Evolutionary conservation across 768 basidiomycete genomes (phyloP).

Genomic region (Termitomyces sp.): DNA sequence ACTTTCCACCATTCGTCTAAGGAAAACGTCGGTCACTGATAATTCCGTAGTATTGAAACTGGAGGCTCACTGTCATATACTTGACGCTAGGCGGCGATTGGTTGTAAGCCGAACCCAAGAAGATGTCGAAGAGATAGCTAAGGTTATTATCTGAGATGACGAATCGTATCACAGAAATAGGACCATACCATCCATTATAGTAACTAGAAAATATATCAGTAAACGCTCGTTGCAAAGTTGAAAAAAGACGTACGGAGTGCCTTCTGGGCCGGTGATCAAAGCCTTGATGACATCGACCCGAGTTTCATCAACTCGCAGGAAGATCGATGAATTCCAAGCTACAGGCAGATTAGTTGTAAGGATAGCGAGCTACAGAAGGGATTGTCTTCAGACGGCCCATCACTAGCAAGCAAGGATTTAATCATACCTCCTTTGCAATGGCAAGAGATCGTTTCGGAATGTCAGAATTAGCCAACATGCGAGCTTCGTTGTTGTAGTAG

Average conservation of each 20-base stretch:
- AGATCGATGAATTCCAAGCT: slow-evolving; percentile 92
- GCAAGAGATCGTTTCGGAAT: slow-evolving; percentile 90
- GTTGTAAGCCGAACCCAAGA: slow-evolving; percentile 87
- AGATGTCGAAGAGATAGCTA: slow-evolving; percentile 77
- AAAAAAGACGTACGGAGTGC: slow-evolving; percentile 69
- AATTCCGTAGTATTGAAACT: not conserved
- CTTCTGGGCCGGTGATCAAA: slow-evolving; percentile 89
- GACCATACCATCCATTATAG: slow-evolving; percentile 82
- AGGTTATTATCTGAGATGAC: not conserved
- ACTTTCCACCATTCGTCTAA: slow-evolving; percentile 85
- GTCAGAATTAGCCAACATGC: slow-evolving; percentile 79
- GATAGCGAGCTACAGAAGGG: slow-evolving; percentile 67
- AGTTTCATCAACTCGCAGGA: slow-evolving; percentile 88
- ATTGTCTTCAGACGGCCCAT: not conserved
- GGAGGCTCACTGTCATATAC: slow-evolving; percentile 56
- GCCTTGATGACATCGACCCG: slow-evolving; percentile 91
- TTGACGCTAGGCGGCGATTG: slow-evolving; percentile 72
- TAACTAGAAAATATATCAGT: slow-evolving; percentile 44
- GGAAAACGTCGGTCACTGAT: not conserved
- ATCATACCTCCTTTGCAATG: slow-evolving; percentile 85
- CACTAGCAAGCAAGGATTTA: not conserved
- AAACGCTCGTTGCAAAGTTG: slow-evolving; percentile 1
- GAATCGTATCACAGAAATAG: not conserved
- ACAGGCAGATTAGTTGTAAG: slow-evolving; percentile 93
- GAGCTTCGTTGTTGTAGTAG: slow-evolving; percentile 77